Percentiles rank a stretch among this genome's conserved stretches.
phyloP scores from a whole-genome alignment of 495 filamentous ascomycete genomes.

The Aspergillus steynii region DNA sequence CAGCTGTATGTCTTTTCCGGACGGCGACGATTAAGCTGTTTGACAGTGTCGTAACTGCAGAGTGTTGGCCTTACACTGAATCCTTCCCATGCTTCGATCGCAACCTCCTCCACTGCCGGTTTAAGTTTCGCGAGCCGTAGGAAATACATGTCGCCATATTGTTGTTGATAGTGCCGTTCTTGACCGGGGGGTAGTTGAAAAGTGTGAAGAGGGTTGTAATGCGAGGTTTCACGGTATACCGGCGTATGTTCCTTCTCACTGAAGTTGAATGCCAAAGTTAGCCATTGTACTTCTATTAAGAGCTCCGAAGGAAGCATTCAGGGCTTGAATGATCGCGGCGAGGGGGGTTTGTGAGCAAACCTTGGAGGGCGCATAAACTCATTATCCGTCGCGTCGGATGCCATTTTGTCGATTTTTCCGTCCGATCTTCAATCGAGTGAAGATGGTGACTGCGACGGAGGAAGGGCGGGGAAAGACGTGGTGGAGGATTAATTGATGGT shows the following conservation, averaged over 20 bases:
- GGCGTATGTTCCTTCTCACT: slow-evolving; percentile 45
- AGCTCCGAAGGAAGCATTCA: not conserved
- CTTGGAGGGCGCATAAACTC: slow-evolving; percentile 41
- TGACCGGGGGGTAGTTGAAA: slow-evolving; percentile 68
- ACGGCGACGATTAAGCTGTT: not conserved
- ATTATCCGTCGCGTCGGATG: slow-evolving; percentile 24
- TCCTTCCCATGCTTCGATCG: slow-evolving; percentile 72
- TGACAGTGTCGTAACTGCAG: not conserved
- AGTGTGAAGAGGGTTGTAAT: slow-evolving; percentile 73
- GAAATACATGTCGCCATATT: slow-evolving; percentile 98
- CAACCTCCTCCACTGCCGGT: slow-evolving; percentile 74
- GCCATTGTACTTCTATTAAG: slow-evolving; percentile 4
- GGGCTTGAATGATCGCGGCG: not conserved
- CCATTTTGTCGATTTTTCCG: slow-evolving; percentile 25
- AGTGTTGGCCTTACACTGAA: slow-evolving; percentile 50
- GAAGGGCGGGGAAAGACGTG: not conserved
- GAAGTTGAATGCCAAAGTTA: slow-evolving; percentile 18
- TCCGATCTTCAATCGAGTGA: slow-evolving; percentile 1
- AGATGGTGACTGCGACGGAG: not conserved
- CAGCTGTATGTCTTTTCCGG: not conserved
- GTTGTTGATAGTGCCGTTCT: slow-evolving; percentile 84
- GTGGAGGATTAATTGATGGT: slow-evolving; percentile 3
- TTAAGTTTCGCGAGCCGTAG: slow-evolving; percentile 85
- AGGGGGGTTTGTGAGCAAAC: slow-evolving; percentile 20
- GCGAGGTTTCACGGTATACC: slow-evolving; percentile 53